These are phyloP conservation scores for Exophiala phaeomuriformis DNA, from an alignment of 2,329 filamentous ascomycete species.

Conservation along the genomic window DNA sequence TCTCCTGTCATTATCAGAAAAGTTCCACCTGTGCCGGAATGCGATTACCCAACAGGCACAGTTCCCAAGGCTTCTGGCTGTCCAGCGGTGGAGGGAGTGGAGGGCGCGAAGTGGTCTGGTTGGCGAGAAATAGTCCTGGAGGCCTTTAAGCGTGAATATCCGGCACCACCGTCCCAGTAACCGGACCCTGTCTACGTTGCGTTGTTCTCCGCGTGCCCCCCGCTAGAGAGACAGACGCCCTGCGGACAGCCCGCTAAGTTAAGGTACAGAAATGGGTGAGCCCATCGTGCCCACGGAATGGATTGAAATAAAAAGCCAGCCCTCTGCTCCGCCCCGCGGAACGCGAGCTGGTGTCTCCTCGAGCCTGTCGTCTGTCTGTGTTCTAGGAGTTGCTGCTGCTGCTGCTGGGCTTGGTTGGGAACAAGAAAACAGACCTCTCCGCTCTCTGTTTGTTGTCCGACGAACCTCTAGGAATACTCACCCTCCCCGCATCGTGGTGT, in stretches of 20 bases:
- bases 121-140: not conserved
- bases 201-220: not conserved
- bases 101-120: slow-evolving; percentile 2
- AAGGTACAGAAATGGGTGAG: too few species aligned
- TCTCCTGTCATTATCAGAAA: not conserved
- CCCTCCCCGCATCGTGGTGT: not conserved
- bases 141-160: not conserved
- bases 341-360: too few species aligned
- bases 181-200: not conserved
- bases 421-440: too few species aligned
- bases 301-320: too few species aligned
- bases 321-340: too few species aligned
- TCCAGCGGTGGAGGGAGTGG: not conserved
- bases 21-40: not conserved
- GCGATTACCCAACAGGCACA: not conserved
- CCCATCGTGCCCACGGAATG: too few species aligned
- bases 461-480: not conserved
- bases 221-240: too few species aligned
- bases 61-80: not conserved
- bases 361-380: too few species aligned
- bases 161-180: not conserved
- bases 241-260: too few species aligned
- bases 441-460: too few species aligned
- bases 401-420: too few species aligned
- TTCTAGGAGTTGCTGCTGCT: too few species aligned